These are phyloP conservation scores for Stagonosporopsis tanaceti DNA, from an alignment of 2,329 filamentous ascomycete species.

Conservation along the genomic window DNA sequence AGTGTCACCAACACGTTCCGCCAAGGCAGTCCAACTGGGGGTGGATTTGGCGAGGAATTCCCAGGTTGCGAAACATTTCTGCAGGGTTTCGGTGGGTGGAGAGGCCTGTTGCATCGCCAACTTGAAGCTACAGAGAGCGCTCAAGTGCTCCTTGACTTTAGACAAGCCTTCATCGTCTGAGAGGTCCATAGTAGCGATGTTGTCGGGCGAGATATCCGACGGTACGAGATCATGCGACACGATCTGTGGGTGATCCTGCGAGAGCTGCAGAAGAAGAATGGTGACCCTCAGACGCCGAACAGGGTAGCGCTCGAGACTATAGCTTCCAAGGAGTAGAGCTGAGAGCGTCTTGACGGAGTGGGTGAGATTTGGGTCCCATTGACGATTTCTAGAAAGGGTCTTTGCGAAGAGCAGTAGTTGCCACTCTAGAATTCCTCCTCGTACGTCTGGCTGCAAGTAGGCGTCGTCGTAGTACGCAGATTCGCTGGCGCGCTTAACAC, in stretches of 20 bases:
- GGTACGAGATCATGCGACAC: constrained; percentile 44
- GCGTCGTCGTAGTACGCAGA: constrained; percentile 51
- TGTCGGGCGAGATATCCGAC: constrained; percentile 2
- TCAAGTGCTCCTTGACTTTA: constrained; percentile 46
- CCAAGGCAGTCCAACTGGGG: constrained; percentile 50
- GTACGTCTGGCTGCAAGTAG: constrained; percentile 34
- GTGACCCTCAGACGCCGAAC: constrained; percentile 42
- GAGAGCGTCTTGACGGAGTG: constrained; percentile 33
- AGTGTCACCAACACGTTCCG: constrained; percentile 59
- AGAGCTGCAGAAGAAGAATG: constrained; percentile 45
- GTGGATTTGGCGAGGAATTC: constrained; percentile 46
- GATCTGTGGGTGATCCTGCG: constrained; percentile 68
- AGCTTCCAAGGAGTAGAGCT: constrained; percentile 38
- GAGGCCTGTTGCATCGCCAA: constrained; percentile 51
- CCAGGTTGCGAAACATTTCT: constrained; percentile 48
- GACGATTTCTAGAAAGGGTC: constrained; percentile 40
- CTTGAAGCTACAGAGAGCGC: constrained; percentile 50
- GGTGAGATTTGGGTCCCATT: constrained; percentile 40
- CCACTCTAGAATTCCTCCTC: constrained; percentile 54
- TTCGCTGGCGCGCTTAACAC: constrained; percentile 61
- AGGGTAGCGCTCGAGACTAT: constrained; percentile 38
- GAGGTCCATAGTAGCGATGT: not conserved
- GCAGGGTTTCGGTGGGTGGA: constrained; percentile 36
- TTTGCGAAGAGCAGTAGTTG: constrained; percentile 49
- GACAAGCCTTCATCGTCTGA: constrained; percentile 46